Evolutionary conservation across 805 yeast genomes (phyloP), one percentile per base, ranked within the genome.

Genomic region (Lachancea cidri): DNA sequence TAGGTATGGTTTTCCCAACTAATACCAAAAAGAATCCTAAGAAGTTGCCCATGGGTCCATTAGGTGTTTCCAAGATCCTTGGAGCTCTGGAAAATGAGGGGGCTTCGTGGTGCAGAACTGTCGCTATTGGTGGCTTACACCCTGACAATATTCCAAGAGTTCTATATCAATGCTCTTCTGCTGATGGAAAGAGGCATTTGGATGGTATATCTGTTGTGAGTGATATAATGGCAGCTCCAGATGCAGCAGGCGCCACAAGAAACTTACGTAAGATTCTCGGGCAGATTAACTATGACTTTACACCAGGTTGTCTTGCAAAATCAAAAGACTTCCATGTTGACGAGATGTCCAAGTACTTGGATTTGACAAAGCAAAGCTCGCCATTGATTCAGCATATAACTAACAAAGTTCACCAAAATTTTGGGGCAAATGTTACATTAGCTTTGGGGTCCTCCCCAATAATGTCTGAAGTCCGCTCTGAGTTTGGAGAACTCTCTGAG

Each of bases 131-230:
- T 15, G 95, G 95, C 0, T 66, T 84, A 39, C 83, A 84, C 49
- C 75, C 76, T 6, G 52, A 67, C 5, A 87, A 86, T 54, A 74
- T 79, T 2, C 71, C 74, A 6, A 67, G 76, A 20, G 84, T 83
- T 2, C 52, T 83, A 39, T 72, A 68, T 40, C 74, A 76, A 32
- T 50, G 61, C 40, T 67, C 77, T 17, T 57, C 69, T 1, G 43
- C 70, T 4, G 69, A 72, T 2, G 79, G 73, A 5, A 61, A 59
- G 36, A 52, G 66, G 40, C 57, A 67, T 0, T 58, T 84, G 6
- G 85, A 85, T 55, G 97, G 97, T n/a, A 77, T 85, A 11, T 93
- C 96, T 2, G 81, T 88, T 11, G 97, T 89, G 2, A 85, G 96
- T 5, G 83, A 86, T 49, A 81, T 86, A 9, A 83, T 87, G 81